A percentile compares a stretch with the other conserved stretches of the same genome.
Evolutionary conservation across 106 monocot species (phyloP).

Genomic region (Phalaenopsis equestris): DNA sequence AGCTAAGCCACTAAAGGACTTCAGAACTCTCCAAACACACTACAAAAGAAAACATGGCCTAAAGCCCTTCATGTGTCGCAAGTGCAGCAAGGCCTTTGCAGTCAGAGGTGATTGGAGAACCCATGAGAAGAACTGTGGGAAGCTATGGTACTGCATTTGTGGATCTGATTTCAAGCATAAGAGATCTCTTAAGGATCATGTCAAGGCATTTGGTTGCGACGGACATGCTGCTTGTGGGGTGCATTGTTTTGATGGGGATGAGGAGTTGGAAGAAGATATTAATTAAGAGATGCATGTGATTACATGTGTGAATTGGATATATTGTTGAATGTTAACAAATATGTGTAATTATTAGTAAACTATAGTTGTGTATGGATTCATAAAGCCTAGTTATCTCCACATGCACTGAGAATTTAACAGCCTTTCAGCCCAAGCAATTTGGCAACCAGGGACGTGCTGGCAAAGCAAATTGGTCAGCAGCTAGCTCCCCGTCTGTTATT

Average conservation of each 20-base stretch:
- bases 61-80: slow-evolving; percentile 63
- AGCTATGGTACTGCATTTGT: slow-evolving; percentile 55
- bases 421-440: no score
- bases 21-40: slow-evolving; percentile 64
- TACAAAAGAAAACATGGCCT: slow-evolving; percentile 68
- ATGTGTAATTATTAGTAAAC: no score
- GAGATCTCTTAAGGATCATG: slow-evolving; percentile 55
- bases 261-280: slow-evolving; percentile 7
- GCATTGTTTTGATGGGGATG: slow-evolving; percentile 42
- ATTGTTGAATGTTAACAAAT: no score
- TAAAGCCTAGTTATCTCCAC: no score
- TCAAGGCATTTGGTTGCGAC: slow-evolving; percentile 38
- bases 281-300: no score
- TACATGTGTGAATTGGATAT: no score
- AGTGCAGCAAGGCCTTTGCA: slow-evolving; percentile 65
- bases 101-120: slow-evolving; percentile 65
- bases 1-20: slow-evolving; percentile 56
- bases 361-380: no score
- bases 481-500: no score
- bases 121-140: slow-evolving; percentile 70
- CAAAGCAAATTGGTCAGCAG: no score
- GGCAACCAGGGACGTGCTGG: no score
- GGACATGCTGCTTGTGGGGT: slow-evolving; percentile 45
- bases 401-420: no score
- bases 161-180: slow-evolving; percentile 74